phyloP scores from a whole-genome alignment of 1,139 yeast species.

The Candida neerlandica region DNA sequence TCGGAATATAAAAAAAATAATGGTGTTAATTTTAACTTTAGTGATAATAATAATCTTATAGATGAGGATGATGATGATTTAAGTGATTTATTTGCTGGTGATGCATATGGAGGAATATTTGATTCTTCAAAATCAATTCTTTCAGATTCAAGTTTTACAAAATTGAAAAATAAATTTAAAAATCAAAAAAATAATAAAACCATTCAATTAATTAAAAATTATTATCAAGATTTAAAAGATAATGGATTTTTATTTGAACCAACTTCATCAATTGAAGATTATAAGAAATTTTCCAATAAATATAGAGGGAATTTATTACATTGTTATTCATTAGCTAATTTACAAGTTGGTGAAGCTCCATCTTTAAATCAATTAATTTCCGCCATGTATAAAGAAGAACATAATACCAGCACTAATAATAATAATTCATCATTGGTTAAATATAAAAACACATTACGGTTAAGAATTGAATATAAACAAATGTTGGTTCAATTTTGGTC shows the following conservation, averaged over 20 bases:
- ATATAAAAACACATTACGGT: conserved; percentile 40
- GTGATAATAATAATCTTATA: conserved; percentile 1
- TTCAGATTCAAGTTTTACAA: conserved; percentile 15
- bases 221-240: conserved; percentile 26
- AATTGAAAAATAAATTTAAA: conserved; percentile 15
- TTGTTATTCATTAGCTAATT: conserved; percentile 34
- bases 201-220: conserved; percentile 21
- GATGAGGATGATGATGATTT: conserved; percentile 12
- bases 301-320: conserved; percentile 29
- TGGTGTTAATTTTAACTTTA: conserved; percentile 11
- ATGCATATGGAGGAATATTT: conserved; percentile 31
- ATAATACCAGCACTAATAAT: conserved; percentile 16
- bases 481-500: conserved; percentile 47
- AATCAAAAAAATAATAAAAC: conserved; percentile 18
- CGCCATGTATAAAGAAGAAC: conserved; percentile 31
- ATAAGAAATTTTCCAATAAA: conserved; percentile 18
- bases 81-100: conserved; percentile 23
- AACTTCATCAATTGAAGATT: conserved; percentile 19
- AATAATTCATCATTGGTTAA: conserved; percentile 31
- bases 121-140: conserved; percentile 7
- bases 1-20: conserved; percentile 17
- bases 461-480: conserved; percentile 46
- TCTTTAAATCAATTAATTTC: conserved; percentile 31
- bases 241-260: conserved; percentile 46
- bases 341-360: conserved; percentile 44